phyloP scores from a whole-genome alignment of 1,284 basidiomycete species.

The Hemileia vastatrix region DNA sequence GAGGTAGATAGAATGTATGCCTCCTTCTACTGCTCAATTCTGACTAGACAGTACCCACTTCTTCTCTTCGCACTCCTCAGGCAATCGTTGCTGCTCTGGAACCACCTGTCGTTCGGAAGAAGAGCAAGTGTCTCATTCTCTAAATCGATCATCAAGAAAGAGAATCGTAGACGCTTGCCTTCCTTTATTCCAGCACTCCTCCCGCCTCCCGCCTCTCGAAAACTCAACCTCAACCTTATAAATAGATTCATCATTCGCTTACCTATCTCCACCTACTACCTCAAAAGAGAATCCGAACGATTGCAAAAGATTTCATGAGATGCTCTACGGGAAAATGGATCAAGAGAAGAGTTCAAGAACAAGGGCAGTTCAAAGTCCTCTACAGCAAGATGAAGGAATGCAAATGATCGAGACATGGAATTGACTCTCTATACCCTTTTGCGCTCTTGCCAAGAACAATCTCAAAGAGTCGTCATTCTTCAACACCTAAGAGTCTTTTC shows the following conservation, averaged over 20 bases:
- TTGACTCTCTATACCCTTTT: background rate
- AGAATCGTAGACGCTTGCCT: background rate
- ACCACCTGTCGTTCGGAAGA: slow-evolving; percentile 79
- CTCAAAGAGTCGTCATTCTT: too few species aligned
- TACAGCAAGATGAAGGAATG: too few species aligned
- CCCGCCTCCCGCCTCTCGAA: background rate
- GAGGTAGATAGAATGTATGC: too few species aligned
- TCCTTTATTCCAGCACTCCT: background rate
- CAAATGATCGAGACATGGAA: too few species aligned
- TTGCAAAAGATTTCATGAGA: too few species aligned
- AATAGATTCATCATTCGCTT: too few species aligned
- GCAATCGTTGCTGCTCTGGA: slow-evolving; percentile 97
- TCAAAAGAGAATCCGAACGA: too few species aligned
- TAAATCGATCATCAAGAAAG: slow-evolving; percentile 48
- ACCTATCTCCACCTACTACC: background rate
- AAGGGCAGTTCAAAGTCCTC: too few species aligned
- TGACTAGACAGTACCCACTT: slow-evolving; percentile 16
- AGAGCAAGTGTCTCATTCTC: slow-evolving; percentile 71
- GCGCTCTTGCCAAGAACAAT: background rate
- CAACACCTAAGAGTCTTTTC: too few species aligned
- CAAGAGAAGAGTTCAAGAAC: too few species aligned
- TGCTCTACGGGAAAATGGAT: too few species aligned
- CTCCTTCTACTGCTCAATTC: background rate
- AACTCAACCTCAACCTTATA: background rate
- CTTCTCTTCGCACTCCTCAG: slow-evolving; percentile 47